Evolutionary conservation across 257 asterid genomes (phyloP), one percentile per base, ranked within the genome.

Genomic region (Solanum rostratum): DNA sequence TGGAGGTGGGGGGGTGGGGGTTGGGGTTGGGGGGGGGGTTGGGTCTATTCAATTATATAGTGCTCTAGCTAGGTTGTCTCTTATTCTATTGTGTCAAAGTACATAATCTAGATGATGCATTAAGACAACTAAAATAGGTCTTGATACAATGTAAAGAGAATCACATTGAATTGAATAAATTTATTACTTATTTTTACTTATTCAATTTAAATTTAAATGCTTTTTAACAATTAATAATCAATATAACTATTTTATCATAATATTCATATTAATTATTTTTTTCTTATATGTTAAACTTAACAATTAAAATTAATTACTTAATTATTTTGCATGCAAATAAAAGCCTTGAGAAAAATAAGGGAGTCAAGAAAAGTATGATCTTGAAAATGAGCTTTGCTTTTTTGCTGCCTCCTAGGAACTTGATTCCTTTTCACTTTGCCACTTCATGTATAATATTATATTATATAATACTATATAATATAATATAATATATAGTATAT

Each of bases 331-430:
- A 74, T 50, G 85, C 86, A 73, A 88, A 84, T 88, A 88, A 88
- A 85, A 16, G 73, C 88, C 88, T 74, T 29, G 89, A 84, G 79
- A 7, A 22, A 79, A 79, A 86, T 68, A 79, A 62, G 73, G 80
- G 74, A 43, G 73, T 3, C 50, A 84, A 84, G 66, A 85, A 82
- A 87, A 33, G 84, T 84, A 83, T 57, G 88, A 55, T 85, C 87
- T 88, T 87, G 94, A 86, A 82, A 90, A 83, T 79, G 87, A 86
- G 78, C 19, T 78, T 46, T 41, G 29, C 70, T 22, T 79, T 60
- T 30, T 43, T 9, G 84, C 76, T 81, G 22, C 29, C 55, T 39
- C 84, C 84, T 81, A 10, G 84, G 84, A 60, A 81, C 29, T 41
- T 60, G 54, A 43, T 37, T 46, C 84, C 24, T 59, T 14, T 41